These are phyloP conservation scores for Fusarium newnesense DNA, from an alignment of 2,329 filamentous ascomycete genomes.

Conservation along the genomic window DNA sequence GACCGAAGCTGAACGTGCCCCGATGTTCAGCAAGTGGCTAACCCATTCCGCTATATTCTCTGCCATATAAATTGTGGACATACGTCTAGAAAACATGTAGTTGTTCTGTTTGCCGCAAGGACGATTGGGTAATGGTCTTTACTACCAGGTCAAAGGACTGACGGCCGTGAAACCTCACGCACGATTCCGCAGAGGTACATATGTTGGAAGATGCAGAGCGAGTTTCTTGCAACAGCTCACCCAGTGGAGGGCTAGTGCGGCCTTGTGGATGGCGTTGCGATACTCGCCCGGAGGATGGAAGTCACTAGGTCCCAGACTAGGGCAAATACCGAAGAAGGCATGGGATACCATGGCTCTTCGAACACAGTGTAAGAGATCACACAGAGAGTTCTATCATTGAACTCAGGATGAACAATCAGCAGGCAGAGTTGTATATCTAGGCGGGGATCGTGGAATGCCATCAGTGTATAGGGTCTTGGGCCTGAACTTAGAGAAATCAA, in stretches of 20 bases:
- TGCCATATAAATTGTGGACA: not conserved
- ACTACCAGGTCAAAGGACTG: slow-evolving; percentile 63
- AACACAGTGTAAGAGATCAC: slow-evolving; percentile 40
- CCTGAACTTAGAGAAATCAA: slow-evolving; percentile 3
- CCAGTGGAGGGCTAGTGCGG: slow-evolving; percentile 66
- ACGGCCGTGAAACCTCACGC: slow-evolving; percentile 65
- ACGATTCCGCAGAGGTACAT: slow-evolving; percentile 62
- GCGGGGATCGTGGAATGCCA: fast-evolving
- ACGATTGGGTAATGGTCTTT: slow-evolving; percentile 67
- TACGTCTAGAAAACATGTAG: slow-evolving; percentile 65
- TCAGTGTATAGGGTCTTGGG: not conserved
- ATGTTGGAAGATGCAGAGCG: slow-evolving; percentile 53
- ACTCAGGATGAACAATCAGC: not conserved
- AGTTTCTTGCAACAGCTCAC: slow-evolving; percentile 60
- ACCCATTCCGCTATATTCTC: slow-evolving; percentile 50
- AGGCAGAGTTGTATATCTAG: fast-evolving
- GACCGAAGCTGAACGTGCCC: slow-evolving; percentile 36
- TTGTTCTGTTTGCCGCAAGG: slow-evolving; percentile 61
- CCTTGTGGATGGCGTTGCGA: slow-evolving; percentile 32
- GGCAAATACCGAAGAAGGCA: slow-evolving; percentile 72
- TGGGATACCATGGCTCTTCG: slow-evolving; percentile 76
- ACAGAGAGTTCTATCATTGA: not conserved
- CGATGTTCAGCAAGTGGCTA: slow-evolving; percentile 62
- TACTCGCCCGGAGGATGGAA: slow-evolving; percentile 60
- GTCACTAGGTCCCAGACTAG: slow-evolving; percentile 69